A percentile compares a stretch with the other conserved stretches of the same genome.
Evolutionary conservation across 139 green algal species (phyloP).

Genomic region (Tetraselmis striata): DNA sequence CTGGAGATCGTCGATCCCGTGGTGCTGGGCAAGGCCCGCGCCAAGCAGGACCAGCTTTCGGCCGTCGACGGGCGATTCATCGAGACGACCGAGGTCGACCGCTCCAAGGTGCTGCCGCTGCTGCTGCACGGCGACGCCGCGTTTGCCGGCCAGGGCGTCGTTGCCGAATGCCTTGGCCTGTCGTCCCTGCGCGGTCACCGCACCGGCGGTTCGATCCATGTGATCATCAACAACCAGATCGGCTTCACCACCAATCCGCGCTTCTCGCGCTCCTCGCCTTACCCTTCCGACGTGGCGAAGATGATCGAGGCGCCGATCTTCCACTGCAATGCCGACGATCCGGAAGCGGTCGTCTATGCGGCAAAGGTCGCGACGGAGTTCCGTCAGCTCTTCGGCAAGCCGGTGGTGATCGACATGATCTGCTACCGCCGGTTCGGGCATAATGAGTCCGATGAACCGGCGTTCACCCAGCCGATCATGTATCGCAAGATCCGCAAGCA

Average conservation of each 20-base stretch:
- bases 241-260: conserved; percentile 73
- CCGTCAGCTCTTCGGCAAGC: conserved; percentile 30
- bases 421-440: conserved; percentile 56
- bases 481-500: conserved; percentile 37
- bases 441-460: conserved; percentile 63
- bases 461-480: conserved; percentile 39
- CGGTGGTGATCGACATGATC: conserved; percentile 60
- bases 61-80: no score
- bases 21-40: conserved; percentile 71
- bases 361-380: conserved; percentile 37
- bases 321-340: conserved; percentile 77
- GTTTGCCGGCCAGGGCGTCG: conserved; percentile 50
- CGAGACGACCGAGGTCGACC: background rate
- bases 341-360: conserved; percentile 50
- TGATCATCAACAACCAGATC: conserved; percentile 80
- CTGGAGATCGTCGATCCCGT: conserved; percentile 68
- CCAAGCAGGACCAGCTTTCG: conserved; percentile 56
- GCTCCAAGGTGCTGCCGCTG: conserved; percentile 29
- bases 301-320: conserved; percentile 42
- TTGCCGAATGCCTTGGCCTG: conserved; percentile 51
- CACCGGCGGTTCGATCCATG: conserved; percentile 64
- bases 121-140: conserved; percentile 68
- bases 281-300: conserved; percentile 67
- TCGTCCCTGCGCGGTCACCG: conserved; percentile 51
- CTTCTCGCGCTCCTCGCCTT: conserved; percentile 45